Evolutionary conservation across 2,329 filamentous ascomycete species (phyloP).

Genomic region (Daldinia sp.): DNA sequence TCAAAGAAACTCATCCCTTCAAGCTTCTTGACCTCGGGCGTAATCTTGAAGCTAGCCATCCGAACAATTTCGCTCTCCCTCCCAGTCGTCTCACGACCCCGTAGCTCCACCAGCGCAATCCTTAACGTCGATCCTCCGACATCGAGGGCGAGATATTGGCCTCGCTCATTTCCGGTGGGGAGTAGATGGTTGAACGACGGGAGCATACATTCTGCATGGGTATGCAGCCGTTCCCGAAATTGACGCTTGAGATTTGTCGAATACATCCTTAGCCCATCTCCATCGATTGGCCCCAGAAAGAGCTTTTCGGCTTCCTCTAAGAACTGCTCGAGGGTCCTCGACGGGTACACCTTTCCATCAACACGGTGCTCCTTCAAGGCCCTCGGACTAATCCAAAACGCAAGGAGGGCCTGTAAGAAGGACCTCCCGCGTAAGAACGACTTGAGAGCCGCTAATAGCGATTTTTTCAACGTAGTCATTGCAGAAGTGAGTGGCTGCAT

Average conservation of each 20-base stretch:
- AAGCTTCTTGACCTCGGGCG: conserved; percentile 62
- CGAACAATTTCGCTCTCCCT: conserved; percentile 61
- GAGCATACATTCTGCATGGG: conserved; percentile 67
- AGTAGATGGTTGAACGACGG: conserved; percentile 72
- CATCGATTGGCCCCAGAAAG: conserved; percentile 58
- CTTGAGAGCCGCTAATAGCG: conserved; percentile 63
- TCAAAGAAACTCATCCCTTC: conserved; percentile 69
- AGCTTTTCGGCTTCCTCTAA: conserved; percentile 63
- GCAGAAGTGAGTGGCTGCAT: conserved; percentile 63
- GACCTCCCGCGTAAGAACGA: conserved; percentile 67
- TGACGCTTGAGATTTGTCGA: conserved; percentile 62
- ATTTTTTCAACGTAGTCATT: conserved; percentile 65
- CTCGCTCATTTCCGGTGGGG: conserved; percentile 66
- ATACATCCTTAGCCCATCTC: conserved; percentile 56
- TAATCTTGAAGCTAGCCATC: conserved; percentile 65
- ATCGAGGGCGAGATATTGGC: conserved; percentile 69
- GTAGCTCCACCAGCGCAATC: conserved; percentile 69
- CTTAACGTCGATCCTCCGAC: conserved; percentile 75
- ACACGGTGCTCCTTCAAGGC: conserved; percentile 45
- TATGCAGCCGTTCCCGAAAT: conserved; percentile 61
- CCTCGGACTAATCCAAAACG: conserved; percentile 60
- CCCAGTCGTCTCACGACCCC: conserved; percentile 53
- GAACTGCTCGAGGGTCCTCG: conserved; percentile 58
- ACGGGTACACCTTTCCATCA: conserved; percentile 27
- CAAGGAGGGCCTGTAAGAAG: conserved; percentile 64